Conservation (phyloP, 345 rosid species). For the Xanthoceras sorbifolium region DNA sequence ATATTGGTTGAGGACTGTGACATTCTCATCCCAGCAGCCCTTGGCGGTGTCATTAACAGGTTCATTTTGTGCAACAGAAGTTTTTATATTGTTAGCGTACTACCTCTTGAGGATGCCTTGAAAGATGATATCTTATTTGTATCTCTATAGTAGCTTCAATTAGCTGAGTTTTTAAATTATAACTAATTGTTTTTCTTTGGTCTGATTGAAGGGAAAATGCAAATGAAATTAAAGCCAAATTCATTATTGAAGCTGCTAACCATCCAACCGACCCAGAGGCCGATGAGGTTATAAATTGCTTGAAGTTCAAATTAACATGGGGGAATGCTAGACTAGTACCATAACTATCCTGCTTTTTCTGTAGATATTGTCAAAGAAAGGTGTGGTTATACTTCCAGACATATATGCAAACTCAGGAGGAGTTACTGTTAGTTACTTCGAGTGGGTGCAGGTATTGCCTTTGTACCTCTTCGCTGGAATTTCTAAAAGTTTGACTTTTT, state of each 20-base stretch:
- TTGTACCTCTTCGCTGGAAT: not conserved
- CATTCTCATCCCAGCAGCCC: conserved; percentile 87
- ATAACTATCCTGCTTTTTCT: not conserved
- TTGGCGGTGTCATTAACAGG: conserved; percentile 96
- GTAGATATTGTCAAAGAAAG: conserved; percentile 83
- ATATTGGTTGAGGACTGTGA: conserved; percentile 85
- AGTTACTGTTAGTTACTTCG: conserved; percentile 97
- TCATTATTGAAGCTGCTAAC: conserved; percentile 89
- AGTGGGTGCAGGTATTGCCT: conserved; percentile 89
- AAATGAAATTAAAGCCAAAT: conserved; percentile 80
- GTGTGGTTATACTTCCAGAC: conserved; percentile 92
- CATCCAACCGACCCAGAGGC: conserved; percentile 99
- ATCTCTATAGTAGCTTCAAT: not conserved
- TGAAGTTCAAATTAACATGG: not conserved
- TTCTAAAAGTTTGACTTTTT: not conserved
- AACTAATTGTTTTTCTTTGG: not conserved
- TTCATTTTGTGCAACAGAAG: conserved; percentile 19
- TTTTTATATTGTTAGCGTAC: not conserved
- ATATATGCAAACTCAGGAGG: conserved; percentile 97
- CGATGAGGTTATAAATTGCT: conserved; percentile 62
- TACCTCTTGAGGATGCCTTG: not conserved
- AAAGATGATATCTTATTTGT: not conserved
- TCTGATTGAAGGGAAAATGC: conserved; percentile 72
- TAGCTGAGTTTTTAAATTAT: not conserved
- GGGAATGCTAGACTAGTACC: not conserved